Base-by-base conservation (phyloP, 257 asterid genomes). In the Linderniella brevidens region DNA sequence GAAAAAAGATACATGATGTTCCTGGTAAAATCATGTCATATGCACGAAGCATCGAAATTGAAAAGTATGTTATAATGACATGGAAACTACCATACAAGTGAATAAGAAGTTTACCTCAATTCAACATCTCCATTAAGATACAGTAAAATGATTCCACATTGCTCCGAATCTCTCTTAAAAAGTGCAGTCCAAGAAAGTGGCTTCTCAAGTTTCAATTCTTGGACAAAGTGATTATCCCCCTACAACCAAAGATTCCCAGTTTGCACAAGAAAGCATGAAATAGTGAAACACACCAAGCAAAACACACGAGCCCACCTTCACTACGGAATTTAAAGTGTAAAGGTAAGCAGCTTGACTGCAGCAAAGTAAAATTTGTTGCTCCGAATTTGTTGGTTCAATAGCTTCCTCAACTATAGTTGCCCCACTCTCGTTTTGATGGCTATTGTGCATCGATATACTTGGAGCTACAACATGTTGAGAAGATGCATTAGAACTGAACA, bases 71-170 rank as follows among this genome's bases (percentile, higher is more conserved):
- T 39, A 25, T 25, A 25, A 25, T 25, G 6, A 25, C 43, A 1
- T 10, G 9, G 15, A 39, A 10, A 2, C 9, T 10, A 11, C 4
- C 45, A 50, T 9, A 13, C 13, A 50, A 50, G 8, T 8, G 17
- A 11, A 16, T 50, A 15, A 50, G 48, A 35, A 53, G 35, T 29
- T 70, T 62, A 81, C 99, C 99, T 71, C 55, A 79, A 53, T 70
- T 90, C 99, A 60, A 79, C 70, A 5, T 72, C 86, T 61, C 94
- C 99, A 47, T 72, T 67, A 64, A 77, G 94, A 74, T 78, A 85
- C 41, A 90, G 68, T 55, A 85, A 41, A 48, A 79, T 54, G 61
- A 77, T 43, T 55, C 79, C 92, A 69, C 48, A 61, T 29, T 59
- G 75, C 63, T 60, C 75, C 35, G 55, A 71, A 56, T 69, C 73